Evolutionary conservation across 2,329 filamentous ascomycete genomes (phyloP).

Genomic region (Penicillium decumbens): DNA sequence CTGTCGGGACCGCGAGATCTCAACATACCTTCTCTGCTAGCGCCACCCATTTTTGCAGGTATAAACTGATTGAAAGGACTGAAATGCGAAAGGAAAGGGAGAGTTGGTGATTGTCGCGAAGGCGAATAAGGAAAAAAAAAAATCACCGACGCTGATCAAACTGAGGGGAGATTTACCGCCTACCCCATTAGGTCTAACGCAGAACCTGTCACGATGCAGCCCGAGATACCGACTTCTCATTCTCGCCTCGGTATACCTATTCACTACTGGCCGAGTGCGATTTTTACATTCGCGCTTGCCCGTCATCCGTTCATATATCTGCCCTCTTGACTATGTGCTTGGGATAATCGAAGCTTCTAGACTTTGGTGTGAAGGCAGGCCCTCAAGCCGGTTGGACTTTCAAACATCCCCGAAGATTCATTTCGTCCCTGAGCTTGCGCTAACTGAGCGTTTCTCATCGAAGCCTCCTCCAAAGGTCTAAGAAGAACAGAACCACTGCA

Average conservation of each 20-base stretch:
- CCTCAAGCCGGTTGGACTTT: constrained; percentile 43
- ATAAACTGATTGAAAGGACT: constrained; percentile 5
- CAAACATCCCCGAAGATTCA: constrained; percentile 29
- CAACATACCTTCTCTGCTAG: constrained; percentile 59
- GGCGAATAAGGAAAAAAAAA: constrained; percentile 16
- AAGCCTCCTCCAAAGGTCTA: constrained; percentile 28
- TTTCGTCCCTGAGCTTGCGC: constrained; percentile 30
- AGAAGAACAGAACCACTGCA: not conserved
- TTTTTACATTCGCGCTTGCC: constrained; percentile 7
- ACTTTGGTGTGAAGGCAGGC: constrained; percentile 32
- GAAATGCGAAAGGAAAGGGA: not conserved
- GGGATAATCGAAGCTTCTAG: constrained; percentile 21
- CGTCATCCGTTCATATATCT: not conserved
- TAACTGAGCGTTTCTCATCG: constrained; percentile 32
- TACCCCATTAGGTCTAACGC: constrained; percentile 16
- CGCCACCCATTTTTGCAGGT: constrained; percentile 55
- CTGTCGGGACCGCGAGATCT: not conserved
- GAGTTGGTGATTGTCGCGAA: not conserved
- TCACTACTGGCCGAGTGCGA: constrained; percentile 9
- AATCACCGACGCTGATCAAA: constrained; percentile 19
- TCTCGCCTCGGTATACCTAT: not conserved
- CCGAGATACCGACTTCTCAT: not conserved
- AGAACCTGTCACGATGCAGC: constrained; percentile 12
- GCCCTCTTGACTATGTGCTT: constrained; percentile 11
- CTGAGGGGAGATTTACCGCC: constrained; percentile 28